A percentile compares a stretch with the other conserved stretches of the same genome.
Evolutionary conservation across 139 green algal genomes (phyloP).

Genomic region (Chlorella sorokiniana): DNA sequence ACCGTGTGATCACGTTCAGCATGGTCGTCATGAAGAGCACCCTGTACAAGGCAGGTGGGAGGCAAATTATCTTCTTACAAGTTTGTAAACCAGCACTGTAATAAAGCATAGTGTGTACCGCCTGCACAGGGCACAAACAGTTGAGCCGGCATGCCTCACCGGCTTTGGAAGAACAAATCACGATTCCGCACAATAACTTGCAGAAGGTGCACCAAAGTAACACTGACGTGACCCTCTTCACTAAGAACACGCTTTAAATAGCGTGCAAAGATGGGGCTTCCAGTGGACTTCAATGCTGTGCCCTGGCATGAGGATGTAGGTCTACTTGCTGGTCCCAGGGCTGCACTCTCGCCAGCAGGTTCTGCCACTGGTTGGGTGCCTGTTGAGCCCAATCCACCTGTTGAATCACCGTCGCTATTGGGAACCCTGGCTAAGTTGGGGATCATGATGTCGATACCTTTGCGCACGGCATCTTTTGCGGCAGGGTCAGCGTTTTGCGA

Average conservation of each 20-base stretch:
- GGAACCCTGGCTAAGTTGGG: conserved; percentile 61
- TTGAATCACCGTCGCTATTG: not conserved
- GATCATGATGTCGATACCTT: conserved; percentile 90
- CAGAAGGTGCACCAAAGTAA: conserved; percentile 87
- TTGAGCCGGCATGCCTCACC: conserved; percentile 22
- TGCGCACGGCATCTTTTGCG: conserved; percentile 66
- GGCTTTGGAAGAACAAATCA: conserved; percentile 81
- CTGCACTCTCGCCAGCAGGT: no score
- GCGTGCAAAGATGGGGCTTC: conserved; percentile 77
- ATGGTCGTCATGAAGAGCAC: conserved; percentile 91
- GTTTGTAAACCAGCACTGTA: not conserved
- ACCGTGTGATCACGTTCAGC: conserved; percentile 79
- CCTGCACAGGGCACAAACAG: not conserved
- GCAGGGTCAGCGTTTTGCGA: conserved; percentile 72
- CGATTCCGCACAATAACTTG: conserved; percentile 90
- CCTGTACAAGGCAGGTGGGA: conserved; percentile 35
- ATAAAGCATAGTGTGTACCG: not conserved
- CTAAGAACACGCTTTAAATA: conserved; percentile 84
- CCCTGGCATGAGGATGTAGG: no score
- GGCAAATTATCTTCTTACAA: not conserved
- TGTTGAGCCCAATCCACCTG: not conserved
- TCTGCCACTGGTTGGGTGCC: no score
- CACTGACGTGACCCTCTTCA: conserved; percentile 75
- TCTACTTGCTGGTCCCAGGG: no score
- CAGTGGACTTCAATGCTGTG: not conserved